These are phyloP conservation scores for Macadamia integrifolia DNA, from an alignment of 164 flowering plant genomes.

Conservation along the genomic window DNA sequence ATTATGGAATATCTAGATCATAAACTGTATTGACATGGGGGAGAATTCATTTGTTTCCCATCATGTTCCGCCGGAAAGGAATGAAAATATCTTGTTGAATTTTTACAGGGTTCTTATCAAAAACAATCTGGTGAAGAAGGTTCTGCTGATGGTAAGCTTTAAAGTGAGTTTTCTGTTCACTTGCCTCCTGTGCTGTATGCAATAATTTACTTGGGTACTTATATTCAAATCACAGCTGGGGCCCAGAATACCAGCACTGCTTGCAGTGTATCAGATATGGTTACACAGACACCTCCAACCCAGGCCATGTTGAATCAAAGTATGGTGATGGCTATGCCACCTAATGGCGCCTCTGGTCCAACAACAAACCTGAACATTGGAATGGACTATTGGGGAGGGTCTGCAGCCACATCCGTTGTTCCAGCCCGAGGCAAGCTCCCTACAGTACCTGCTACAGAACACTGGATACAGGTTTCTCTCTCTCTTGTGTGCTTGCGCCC, in stretches of 20 bases:
- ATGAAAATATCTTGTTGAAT: not conserved
- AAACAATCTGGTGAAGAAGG: slow-evolving; percentile 16
- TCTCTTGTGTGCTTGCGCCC: slow-evolving; percentile 7
- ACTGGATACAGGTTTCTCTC: slow-evolving; percentile 9
- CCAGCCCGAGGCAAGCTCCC: slow-evolving; percentile 20
- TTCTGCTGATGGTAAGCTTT: slow-evolving; percentile 19
- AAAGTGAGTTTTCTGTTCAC: not conserved
- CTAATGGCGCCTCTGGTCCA: slow-evolving; percentile 21
- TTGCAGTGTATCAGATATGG: slow-evolving; percentile 16
- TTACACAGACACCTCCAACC: slow-evolving; percentile 13
- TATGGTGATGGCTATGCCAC: slow-evolving; percentile 21
- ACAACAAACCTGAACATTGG: slow-evolving; percentile 32
- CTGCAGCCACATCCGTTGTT: slow-evolving; percentile 16
- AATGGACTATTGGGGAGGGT: slow-evolving; percentile 31
- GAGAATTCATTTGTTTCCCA: not conserved
- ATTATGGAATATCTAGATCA: no score
- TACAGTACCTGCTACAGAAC: slow-evolving; percentile 11
- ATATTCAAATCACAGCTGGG: slow-evolving; percentile 14
- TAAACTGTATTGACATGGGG: no score
- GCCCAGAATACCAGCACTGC: slow-evolving; percentile 19
- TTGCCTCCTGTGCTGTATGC: not conserved
- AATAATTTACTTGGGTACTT: not conserved
- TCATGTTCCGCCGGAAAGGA: not conserved
- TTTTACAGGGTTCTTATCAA: slow-evolving; percentile 21
- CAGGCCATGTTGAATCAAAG: slow-evolving; percentile 16